A percentile compares a stretch with the other conserved stretches of the same genome.
Evolutionary conservation across 2,329 filamentous ascomycete genomes (phyloP).

Genomic region (Bretziella fagacearum): DNA sequence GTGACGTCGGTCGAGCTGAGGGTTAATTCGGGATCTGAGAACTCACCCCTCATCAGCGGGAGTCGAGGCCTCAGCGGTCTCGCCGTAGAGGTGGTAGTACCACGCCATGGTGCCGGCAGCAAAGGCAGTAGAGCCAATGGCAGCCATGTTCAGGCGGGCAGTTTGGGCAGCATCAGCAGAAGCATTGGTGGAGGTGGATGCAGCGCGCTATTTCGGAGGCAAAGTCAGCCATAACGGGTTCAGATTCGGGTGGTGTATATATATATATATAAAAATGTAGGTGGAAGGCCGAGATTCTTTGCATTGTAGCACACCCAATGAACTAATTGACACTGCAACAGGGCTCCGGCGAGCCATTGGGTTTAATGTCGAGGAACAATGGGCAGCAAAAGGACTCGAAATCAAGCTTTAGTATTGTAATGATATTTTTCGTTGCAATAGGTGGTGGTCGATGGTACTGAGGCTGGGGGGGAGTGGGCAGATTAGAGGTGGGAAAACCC

Average conservation of each 20-base stretch:
- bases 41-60: constrained; percentile 97
- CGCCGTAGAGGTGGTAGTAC: constrained; percentile 95
- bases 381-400: neutral
- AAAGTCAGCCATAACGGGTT: constrained; percentile 9
- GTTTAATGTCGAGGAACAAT: neutral
- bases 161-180: constrained; percentile 42
- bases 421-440: neutral
- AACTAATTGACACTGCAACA: neutral
- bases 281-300: neutral
- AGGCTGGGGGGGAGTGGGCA: neutral
- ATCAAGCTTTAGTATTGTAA: neutral
- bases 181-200: constrained; percentile 59
- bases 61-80: constrained; percentile 73
- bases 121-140: constrained; percentile 68
- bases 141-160: constrained; percentile 72
- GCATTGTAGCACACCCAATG: neutral
- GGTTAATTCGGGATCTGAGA: constrained; percentile 3
- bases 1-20: neutral
- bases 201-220: constrained; percentile 34
- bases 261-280: neutral
- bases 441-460: neutral
- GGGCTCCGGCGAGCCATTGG: neutral
- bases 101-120: constrained; percentile 82
- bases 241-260: neutral
- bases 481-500: constrained; percentile 1